Conservation (phyloP, 441 rosid genomes). For the Adansonia grandidieri region DNA sequence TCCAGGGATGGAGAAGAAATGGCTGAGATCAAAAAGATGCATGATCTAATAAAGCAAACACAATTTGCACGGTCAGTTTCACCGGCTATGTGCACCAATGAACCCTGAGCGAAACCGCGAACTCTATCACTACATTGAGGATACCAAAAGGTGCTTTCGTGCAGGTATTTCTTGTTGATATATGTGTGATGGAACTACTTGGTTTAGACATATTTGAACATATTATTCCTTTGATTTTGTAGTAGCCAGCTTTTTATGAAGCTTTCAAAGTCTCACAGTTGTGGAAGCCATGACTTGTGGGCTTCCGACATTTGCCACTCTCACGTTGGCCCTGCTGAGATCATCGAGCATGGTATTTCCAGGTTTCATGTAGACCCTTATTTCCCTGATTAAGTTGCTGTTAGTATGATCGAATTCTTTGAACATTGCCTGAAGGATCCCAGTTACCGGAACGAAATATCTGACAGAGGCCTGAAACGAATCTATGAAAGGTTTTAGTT, state of each 20-base stretch:
- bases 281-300: constrained; percentile 79
- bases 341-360: constrained; percentile 62
- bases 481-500: constrained; percentile 57
- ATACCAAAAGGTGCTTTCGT: constrained; percentile 61
- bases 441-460: constrained; percentile 53
- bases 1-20: constrained; percentile 74
- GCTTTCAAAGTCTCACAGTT: constrained; percentile 74
- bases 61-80: constrained; percentile 45
- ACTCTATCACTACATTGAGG: constrained; percentile 69
- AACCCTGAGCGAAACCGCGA: constrained; percentile 49
- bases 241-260: constrained; percentile 73
- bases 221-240: neutral
- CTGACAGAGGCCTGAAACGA: constrained; percentile 61
- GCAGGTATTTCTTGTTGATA: constrained; percentile 42
- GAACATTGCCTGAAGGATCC: constrained; percentile 49
- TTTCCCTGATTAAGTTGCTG: constrained; percentile 56
- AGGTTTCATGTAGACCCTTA: constrained; percentile 77
- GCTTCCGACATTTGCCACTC: constrained; percentile 81
- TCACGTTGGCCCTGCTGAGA: constrained; percentile 75
- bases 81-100: constrained; percentile 55
- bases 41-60: too few species aligned
- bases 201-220: neutral
- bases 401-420: constrained; percentile 51
- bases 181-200: neutral
- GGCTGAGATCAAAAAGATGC: constrained; percentile 44